Base-by-base conservation (phyloP, 768 basidiomycete species). In the Cystofilobasidium macerans region DNA sequence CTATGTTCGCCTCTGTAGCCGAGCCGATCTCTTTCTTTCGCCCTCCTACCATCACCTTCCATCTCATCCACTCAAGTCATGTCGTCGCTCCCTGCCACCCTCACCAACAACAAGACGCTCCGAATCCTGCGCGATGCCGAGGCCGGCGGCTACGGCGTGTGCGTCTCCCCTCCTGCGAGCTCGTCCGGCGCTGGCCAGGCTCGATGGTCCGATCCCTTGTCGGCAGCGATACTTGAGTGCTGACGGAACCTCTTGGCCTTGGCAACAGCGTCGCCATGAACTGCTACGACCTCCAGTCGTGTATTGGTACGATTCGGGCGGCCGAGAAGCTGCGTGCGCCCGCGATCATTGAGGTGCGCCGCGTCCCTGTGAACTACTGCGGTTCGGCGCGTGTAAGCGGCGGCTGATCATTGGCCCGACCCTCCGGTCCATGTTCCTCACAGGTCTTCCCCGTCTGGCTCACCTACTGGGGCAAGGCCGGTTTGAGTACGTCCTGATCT, bases 361-460 rank as follows among this genome's bases (percentile, higher is more conserved):
- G 7, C 24, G 24, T 6, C 20, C 18, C 48, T 53, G 5, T 6
- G 26, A 11, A 5, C 20, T 28, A 11, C 18, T 32, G 7, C 18
- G n/a, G n/a, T n/a, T n/a, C n/a, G n/a, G n/a, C n/a, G n/a, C n/a
- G n/a, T n/a, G n/a, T n/a, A n/a, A n/a, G n/a, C n/a, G n/a, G n/a
- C n/a, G n/a, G n/a, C n/a, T n/a, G n/a, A n/a, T 53, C 28, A 16
- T 2, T 30, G 28, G 28, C 2, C 28, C 8, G 26, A 6, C 2
- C 28, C n/a, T 18, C n/a, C 16, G 2, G 14, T 32, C 28, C 51
- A 9, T 30, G 51, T 1, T 32, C 18, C 3, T 13, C 7, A 48
- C 28, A 54, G 68, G 69, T 76, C 30, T 76, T 76, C 71, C 75
- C 75, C 28, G 70, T 74, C 56, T 73, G 73, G n/a, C 67, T 75